Evolutionary conservation across 352 stramenopile species (phyloP).

Genomic region (Pythium periplocum): DNA sequence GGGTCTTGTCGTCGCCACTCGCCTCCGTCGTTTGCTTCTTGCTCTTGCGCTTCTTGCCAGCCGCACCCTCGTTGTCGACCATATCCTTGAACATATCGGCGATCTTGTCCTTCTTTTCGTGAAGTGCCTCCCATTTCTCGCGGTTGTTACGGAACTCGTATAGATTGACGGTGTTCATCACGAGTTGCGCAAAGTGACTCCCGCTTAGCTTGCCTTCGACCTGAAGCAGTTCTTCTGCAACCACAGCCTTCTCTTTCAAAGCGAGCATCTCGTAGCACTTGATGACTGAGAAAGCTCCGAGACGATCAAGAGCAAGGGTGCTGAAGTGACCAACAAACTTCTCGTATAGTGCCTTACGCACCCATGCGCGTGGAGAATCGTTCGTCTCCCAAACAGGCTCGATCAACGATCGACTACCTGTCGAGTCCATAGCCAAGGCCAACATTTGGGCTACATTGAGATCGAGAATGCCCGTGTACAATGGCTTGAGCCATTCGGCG

Average conservation of each 20-base stretch:
- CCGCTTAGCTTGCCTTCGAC: conserved; percentile 69
- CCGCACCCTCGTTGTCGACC: conserved; percentile 17
- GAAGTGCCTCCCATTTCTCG: conserved; percentile 70
- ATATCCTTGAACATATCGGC: conserved; percentile 74
- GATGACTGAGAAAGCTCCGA: conserved; percentile 77
- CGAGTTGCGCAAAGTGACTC: conserved; percentile 78
- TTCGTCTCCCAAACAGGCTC: conserved; percentile 78
- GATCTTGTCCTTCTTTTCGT: conserved; percentile 81
- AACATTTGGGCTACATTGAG: conserved; percentile 67
- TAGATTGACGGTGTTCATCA: conserved; percentile 74
- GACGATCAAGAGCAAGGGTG: conserved; percentile 60
- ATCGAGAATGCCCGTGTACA: conserved; percentile 59
- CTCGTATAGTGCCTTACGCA: conserved; percentile 56
- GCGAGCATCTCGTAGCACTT: conserved; percentile 73
- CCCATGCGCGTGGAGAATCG: conserved; percentile 45
- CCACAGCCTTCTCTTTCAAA: conserved; percentile 51
- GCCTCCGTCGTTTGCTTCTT: conserved; percentile 18
- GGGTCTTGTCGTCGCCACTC: conserved; percentile 2
- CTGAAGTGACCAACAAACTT: conserved; percentile 70
- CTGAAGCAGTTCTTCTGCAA: conserved; percentile 65
- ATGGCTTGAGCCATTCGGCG: conserved; percentile 31
- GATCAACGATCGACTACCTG: conserved; percentile 66
- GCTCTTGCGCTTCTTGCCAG: conserved; percentile 7
- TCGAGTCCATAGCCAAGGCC: conserved; percentile 74
- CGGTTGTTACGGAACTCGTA: conserved; percentile 77